Conservation (phyloP, 2,329 filamentous ascomycete species). For the Diaporthe velutina region DNA sequence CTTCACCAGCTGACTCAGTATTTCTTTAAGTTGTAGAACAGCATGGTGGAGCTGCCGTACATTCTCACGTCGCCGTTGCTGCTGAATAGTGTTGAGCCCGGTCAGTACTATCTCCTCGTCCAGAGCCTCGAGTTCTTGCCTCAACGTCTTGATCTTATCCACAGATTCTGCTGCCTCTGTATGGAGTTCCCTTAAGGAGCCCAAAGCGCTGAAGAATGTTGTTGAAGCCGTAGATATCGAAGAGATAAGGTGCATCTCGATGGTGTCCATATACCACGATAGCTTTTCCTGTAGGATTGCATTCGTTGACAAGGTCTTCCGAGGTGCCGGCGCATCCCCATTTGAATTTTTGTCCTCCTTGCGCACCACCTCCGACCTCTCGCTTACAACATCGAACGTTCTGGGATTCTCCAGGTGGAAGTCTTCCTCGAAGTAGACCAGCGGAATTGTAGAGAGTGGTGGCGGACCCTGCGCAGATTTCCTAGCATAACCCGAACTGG, state of each 20-base stretch:
- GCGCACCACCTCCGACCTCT: constrained; percentile 94
- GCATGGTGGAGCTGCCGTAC: constrained; percentile 84
- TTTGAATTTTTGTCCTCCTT: constrained; percentile 70
- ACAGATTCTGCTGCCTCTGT: constrained; percentile 94
- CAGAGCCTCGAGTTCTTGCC: constrained; percentile 82
- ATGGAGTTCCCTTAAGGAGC: constrained; percentile 90
- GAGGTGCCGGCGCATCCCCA: constrained; percentile 70
- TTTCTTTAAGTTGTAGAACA: constrained; percentile 83
- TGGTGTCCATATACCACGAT: constrained; percentile 99
- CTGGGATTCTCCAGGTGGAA: constrained; percentile 97
- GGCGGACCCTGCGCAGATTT: constrained; percentile 80
- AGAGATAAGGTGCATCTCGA: constrained; percentile 95
- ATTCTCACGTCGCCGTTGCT: constrained; percentile 86
- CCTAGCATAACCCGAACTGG: constrained; percentile 64
- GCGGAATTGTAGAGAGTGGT: constrained; percentile 90
- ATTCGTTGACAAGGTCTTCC: constrained; percentile 94
- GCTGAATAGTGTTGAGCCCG: constrained; percentile 87
- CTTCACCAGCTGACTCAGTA: constrained; percentile 79
- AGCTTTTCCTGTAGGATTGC: constrained; percentile 98
- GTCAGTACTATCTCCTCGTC: constrained; percentile 90
- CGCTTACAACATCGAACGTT: constrained; percentile 96
- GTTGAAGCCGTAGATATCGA: constrained; percentile 96
- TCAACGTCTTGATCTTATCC: constrained; percentile 82
- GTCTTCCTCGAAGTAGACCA: constrained; percentile 93
- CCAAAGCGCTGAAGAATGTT: constrained; percentile 95